A percentile compares a stretch with the other conserved stretches of the same genome.
phyloP scores from a whole-genome alignment of 148 eudicot species.

The Rhododendron kiyosumense region DNA sequence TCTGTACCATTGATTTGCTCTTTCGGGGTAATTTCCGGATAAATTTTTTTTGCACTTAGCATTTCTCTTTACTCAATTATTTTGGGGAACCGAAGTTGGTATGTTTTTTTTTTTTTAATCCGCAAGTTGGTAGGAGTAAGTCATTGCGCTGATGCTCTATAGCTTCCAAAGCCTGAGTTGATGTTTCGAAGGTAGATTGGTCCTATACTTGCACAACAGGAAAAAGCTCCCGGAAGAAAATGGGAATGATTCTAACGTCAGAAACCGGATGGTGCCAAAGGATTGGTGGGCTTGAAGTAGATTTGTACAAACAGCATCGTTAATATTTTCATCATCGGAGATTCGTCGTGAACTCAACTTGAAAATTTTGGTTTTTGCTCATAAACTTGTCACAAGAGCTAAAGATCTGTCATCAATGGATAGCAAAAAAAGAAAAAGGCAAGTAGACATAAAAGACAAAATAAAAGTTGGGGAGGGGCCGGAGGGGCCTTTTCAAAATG shows the following conservation, averaged over 20 bases:
- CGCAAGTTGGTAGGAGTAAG: not conserved
- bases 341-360: too few relatives aligned
- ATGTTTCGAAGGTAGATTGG: conserved; percentile 80
- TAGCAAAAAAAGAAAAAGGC: not conserved
- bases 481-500: not conserved
- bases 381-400: not conserved
- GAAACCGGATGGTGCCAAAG: conserved; percentile 53
- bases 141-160: conserved; percentile 64
- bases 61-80: too few relatives aligned
- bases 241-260: conserved; percentile 38
- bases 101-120: not conserved
- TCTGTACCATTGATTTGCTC: too few relatives aligned
- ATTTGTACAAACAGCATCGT: conserved; percentile 34
- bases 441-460: not conserved
- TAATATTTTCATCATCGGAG: too few relatives aligned
- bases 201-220: conserved; percentile 70
- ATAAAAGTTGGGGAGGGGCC: not conserved
- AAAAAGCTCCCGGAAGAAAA: conserved; percentile 66
- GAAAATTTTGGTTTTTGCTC: not conserved
- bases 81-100: conserved; percentile 50
- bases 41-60: too few relatives aligned
- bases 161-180: conserved; percentile 70
- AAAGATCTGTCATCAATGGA: not conserved
- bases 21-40: too few relatives aligned
- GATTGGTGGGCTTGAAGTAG: conserved; percentile 95